Percentiles rank a stretch among this genome's conserved stretches.
phyloP scores from a whole-genome alignment of 2,329 filamentous ascomycete genomes.

The Fusarium nodosum region DNA sequence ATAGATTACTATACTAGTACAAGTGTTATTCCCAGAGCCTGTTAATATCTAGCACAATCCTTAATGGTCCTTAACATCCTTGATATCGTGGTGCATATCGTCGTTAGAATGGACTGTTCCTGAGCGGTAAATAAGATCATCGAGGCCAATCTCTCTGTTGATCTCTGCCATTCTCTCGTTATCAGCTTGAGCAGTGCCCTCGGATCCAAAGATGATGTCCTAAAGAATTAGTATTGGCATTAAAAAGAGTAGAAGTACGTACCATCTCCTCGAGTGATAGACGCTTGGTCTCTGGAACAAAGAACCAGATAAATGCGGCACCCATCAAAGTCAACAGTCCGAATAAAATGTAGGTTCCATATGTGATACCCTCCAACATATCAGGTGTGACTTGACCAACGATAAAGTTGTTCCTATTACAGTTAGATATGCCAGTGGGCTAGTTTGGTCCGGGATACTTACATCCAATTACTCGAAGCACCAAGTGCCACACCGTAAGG shows the following conservation, averaged over 20 bases:
- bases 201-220: constrained; percentile 76
- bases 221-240: constrained; percentile 38
- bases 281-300: constrained; percentile 75
- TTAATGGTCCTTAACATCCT: not conserved
- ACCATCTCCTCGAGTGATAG: constrained; percentile 75
- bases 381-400: constrained; percentile 79
- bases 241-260: constrained; percentile 11
- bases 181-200: constrained; percentile 76
- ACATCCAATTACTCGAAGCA: constrained; percentile 74
- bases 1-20: not conserved
- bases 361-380: constrained; percentile 73
- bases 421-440: not conserved
- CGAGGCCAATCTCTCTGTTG: constrained; percentile 75
- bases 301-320: constrained; percentile 72
- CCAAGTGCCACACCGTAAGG: constrained; percentile 79
- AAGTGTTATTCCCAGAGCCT: not conserved
- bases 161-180: constrained; percentile 80
- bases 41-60: not conserved
- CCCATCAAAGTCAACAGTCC: constrained; percentile 74
- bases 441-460: not conserved
- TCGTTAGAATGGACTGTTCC: not conserved
- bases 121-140: constrained; percentile 1
- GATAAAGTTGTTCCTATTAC: constrained; percentile 66
- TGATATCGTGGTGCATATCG: not conserved
- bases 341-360: constrained; percentile 80